Evolutionary conservation across 352 stramenopile genomes (phyloP).

Genomic region (Pythium insidiosum): DNA sequence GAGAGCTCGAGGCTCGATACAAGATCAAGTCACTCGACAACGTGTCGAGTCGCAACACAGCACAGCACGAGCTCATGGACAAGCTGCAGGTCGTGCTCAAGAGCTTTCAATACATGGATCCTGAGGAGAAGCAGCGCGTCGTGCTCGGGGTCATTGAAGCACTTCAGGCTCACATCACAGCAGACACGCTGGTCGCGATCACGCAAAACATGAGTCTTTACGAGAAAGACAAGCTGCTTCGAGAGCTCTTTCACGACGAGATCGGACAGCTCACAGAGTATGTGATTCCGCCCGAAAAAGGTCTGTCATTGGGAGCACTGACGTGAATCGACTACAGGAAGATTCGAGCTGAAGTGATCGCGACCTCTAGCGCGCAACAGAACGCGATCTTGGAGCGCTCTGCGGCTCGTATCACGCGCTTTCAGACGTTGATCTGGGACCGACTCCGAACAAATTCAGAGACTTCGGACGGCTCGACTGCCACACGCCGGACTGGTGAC

Average conservation of each 20-base stretch:
- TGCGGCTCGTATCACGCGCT: conserved; percentile 41
- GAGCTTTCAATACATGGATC: conserved; percentile 52
- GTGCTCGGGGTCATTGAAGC: conserved; percentile 37
- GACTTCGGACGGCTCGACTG: background rate
- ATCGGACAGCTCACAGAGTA: conserved; percentile 45
- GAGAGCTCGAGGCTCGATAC: conserved; percentile 39
- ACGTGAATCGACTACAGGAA: too few relatives aligned
- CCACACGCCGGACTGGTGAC: conserved; percentile 1
- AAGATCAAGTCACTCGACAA: conserved; percentile 42
- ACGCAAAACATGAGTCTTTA: conserved; percentile 37
- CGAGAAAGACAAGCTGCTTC: conserved; percentile 55
- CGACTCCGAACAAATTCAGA: conserved; percentile 10
- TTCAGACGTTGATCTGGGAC: conserved; percentile 39
- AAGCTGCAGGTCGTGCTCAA: conserved; percentile 42
- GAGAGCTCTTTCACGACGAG: conserved; percentile 41
- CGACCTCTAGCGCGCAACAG: conserved; percentile 47
- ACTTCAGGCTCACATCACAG: conserved; percentile 38
- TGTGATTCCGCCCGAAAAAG: too few relatives aligned
- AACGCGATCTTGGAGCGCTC: conserved; percentile 56
- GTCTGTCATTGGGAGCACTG: too few relatives aligned
- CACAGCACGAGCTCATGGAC: conserved; percentile 33
- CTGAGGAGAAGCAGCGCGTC: conserved; percentile 45
- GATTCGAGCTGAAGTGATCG: conserved; percentile 35
- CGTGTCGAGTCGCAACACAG: conserved; percentile 36
- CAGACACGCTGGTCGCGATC: conserved; percentile 33